These are phyloP conservation scores for Quambalaria eucalypti DNA, from an alignment of 1,284 basidiomycete genomes.

Conservation along the genomic window DNA sequence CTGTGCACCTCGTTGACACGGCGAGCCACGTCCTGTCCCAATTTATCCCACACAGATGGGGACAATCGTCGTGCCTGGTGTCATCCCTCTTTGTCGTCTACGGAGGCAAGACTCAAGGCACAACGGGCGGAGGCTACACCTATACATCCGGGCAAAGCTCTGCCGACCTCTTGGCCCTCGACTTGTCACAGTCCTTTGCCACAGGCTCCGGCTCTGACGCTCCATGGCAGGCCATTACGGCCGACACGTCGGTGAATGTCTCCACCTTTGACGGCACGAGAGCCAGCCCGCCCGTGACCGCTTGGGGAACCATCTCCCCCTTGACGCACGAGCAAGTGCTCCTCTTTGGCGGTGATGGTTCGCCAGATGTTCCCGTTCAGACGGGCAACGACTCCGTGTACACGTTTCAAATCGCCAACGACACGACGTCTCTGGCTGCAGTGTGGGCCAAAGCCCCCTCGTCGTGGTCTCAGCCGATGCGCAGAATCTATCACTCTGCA, in stretches of 20 bases:
- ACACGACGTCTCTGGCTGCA: conserved; percentile 4
- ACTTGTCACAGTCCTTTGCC: conserved; percentile 19
- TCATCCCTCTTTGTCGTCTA: conserved; percentile 26
- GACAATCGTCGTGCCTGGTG: conserved; percentile 29
- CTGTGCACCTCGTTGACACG: background rate
- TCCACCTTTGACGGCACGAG: background rate
- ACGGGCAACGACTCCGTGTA: conserved; percentile 35
- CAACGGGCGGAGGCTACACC: conserved; percentile 26
- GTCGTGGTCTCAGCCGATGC: conserved; percentile 23
- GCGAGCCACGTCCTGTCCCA: too few species aligned
- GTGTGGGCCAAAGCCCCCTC: conserved; percentile 6
- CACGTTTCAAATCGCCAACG: conserved; percentile 9
- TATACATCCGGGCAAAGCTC: conserved; percentile 29
- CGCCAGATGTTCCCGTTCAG: conserved; percentile 14
- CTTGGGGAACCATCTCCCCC: conserved; percentile 35
- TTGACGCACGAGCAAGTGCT: conserved; percentile 18
- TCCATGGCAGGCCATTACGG: conserved; percentile 20
- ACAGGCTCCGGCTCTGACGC: conserved; percentile 6
- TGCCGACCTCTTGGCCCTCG: conserved; percentile 23
- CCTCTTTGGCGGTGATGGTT: conserved; percentile 33
- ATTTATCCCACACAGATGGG: conserved; percentile 20
- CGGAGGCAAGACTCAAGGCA: conserved; percentile 36
- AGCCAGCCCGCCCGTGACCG: conserved; percentile 13
- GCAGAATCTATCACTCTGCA: conserved; percentile 27
- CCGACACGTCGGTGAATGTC: background rate